These are phyloP conservation scores for Eucalyptus microcorys DNA, from an alignment of 345 rosid genomes.

Conservation along the genomic window DNA sequence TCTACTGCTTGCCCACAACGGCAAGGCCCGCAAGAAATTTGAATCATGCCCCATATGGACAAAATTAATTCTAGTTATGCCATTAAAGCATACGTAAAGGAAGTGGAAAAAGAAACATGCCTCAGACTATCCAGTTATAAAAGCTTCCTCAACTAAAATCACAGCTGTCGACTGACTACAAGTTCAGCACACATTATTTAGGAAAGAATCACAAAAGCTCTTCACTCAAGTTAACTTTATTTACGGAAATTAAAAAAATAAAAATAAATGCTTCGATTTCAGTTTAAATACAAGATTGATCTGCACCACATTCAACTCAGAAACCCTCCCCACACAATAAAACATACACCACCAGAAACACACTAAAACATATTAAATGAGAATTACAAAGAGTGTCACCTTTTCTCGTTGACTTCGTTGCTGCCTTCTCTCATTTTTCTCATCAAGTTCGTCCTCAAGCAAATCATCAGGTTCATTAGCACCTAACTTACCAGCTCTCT, in stretches of 20 bases:
- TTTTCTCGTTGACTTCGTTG: conserved; percentile 28
- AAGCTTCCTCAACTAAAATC: not conserved
- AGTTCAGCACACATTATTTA: not conserved
- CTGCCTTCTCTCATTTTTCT: conserved; percentile 29
- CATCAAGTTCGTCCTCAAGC: conserved; percentile 40
- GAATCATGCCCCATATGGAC: not conserved
- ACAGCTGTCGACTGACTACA: not conserved
- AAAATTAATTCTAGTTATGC: not conserved
- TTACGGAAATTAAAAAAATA: not conserved
- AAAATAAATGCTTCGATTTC: not conserved
- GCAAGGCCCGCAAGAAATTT: not conserved
- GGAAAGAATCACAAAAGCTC: not conserved
- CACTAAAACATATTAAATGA: not conserved
- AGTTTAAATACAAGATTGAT: not conserved
- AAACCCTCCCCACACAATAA: not conserved
- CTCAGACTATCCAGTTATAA: not conserved
- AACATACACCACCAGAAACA: not conserved
- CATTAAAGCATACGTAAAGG: not conserved
- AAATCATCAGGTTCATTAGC: conserved; percentile 28
- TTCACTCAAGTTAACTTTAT: not conserved
- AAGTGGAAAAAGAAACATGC: not conserved
- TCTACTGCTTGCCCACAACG: not conserved
- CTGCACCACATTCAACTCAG: not conserved
- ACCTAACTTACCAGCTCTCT: not conserved
- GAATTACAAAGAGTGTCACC: conserved; percentile 6